A percentile compares a stretch with the other conserved stretches of the same genome.
These are phyloP conservation scores for Petunia hybrid DNA, from an alignment of 305 asterid species.

Conservation along the genomic window DNA sequence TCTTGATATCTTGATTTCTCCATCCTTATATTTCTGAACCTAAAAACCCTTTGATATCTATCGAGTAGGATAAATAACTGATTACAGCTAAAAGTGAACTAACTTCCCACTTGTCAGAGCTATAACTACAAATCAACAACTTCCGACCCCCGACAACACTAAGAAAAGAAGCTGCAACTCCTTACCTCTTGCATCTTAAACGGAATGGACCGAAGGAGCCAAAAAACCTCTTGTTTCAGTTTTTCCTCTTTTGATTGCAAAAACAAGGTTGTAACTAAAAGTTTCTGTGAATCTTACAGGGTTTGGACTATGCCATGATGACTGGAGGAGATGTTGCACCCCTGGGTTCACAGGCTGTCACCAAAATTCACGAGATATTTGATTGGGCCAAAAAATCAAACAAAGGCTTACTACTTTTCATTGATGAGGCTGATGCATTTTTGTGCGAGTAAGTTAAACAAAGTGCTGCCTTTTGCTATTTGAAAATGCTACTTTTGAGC, in stretches of 20 bases:
- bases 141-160: neutral
- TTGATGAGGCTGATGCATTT: slow-evolving; percentile 99
- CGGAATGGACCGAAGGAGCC: neutral
- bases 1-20: neutral
- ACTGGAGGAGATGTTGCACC: slow-evolving; percentile 99
- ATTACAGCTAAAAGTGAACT: neutral
- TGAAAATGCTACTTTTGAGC: neutral
- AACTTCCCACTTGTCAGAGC: neutral
- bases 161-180: neutral
- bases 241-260: neutral
- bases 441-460: slow-evolving; percentile 86
- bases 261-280: neutral
- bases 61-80: slow-evolving; percentile 14
- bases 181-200: neutral
- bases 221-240: neutral
- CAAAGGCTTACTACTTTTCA: slow-evolving; percentile 88
- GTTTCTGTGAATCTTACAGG: slow-evolving; percentile 53
- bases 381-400: slow-evolving; percentile 97
- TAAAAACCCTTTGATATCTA: slow-evolving; percentile 2
- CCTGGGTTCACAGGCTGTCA: slow-evolving; percentile 93
- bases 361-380: slow-evolving; percentile 95
- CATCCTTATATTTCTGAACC: neutral
- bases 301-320: slow-evolving; percentile 99
- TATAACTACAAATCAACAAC: neutral
- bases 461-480: neutral